These are phyloP conservation scores for Noccaea caerulescens DNA, from an alignment of 345 rosid species.

Conservation along the genomic window DNA sequence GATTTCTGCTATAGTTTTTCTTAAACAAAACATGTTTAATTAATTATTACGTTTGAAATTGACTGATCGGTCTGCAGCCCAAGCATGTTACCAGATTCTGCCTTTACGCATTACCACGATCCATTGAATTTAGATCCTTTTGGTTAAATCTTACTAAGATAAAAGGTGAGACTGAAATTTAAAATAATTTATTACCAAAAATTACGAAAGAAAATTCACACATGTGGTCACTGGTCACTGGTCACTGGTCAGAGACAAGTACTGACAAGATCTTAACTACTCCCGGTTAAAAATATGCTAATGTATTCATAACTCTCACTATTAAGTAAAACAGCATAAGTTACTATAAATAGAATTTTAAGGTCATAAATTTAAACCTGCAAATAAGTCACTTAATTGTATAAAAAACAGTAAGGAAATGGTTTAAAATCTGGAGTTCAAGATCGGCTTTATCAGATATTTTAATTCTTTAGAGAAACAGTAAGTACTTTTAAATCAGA, in stretches of 20 bases:
- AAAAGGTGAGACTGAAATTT: constrained; percentile 8
- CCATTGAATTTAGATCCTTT: constrained; percentile 43
- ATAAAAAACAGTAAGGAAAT: neutral
- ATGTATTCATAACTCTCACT: constrained; percentile 4
- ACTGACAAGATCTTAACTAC: constrained; percentile 46
- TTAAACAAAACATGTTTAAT: neutral
- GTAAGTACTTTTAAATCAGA: no score
- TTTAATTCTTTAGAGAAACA: neutral
- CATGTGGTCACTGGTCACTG: constrained; percentile 27
- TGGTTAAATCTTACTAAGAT: constrained; percentile 20
- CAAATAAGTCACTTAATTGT: neutral
- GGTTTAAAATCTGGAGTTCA: neutral
- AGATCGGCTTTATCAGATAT: neutral
- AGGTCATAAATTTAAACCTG: constrained; percentile 7
- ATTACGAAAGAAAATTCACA: neutral
- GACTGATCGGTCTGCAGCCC: constrained; percentile 44
- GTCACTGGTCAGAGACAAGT: constrained; percentile 31
- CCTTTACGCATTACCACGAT: constrained; percentile 45
- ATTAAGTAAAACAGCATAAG: constrained; percentile 20
- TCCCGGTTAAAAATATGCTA: constrained; percentile 25
- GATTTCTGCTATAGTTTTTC: neutral
- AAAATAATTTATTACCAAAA: constrained; percentile 13
- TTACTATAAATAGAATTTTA: constrained; percentile 31
- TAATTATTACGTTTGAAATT: constrained; percentile 24
- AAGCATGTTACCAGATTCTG: constrained; percentile 41